Base-by-base conservation (phyloP, 106 monocot genomes). In the Agapanthus africanus region DNA sequence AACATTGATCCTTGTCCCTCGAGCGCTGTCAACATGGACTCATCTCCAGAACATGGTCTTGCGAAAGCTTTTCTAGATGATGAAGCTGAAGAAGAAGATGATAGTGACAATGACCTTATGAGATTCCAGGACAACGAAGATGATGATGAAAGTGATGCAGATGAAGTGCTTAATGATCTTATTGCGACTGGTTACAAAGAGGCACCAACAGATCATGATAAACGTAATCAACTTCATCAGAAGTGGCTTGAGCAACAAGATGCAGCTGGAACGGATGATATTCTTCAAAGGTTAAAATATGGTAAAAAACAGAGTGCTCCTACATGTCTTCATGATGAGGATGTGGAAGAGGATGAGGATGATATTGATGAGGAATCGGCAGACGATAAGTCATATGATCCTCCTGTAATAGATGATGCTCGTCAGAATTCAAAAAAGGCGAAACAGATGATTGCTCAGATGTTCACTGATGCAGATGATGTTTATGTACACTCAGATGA, bases 31-130 rank as follows among this genome's bases (percentile, higher is more conserved):
- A 32, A 68, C 40, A 64, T 72, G 47, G 77, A 77, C 65, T 54
- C 64, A 6, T 77, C 72, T 77, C 75, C 74, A 21, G 78, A 81
- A 70, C 50, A 42, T 64, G 72, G 57, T 49, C 66, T 76, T 78
- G 83, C 56, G 38, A 90, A 97, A 74, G 74, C 70, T 67, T 99
- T 87, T 84, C 28, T 99, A 14, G 97, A 99, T 79, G 97, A 90
- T 56, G 97, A 99, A 64, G 97, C 97, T 52, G 97, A 99, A 76
- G 97, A 99, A 82, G 88, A 88, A 80, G 88, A 92, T 79, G 88
- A 92, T 46, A 85, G 92, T 61, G 92, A 92, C 50, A 72, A 88
- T 76, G 85, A 92, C 44, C 13, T 83, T 4, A 62, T 73, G 70
- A 88, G 85, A 59, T 92, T 88, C 71, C 73, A 78, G 50, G 88